phyloP scores from a whole-genome alignment of 306 rosid species.

The Chamaecrista fasciculata region DNA sequence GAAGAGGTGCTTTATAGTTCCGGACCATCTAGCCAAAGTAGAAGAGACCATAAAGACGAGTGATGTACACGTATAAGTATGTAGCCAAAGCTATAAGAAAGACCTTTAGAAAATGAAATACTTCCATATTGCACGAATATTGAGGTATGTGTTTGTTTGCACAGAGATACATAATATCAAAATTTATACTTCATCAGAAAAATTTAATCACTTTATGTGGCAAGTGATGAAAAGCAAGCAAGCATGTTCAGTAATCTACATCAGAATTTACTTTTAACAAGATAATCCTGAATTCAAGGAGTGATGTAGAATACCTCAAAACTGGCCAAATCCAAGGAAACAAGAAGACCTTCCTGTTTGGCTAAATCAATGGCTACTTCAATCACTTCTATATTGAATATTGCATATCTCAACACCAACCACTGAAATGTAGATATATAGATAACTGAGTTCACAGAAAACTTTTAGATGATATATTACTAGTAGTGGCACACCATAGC shows the following conservation, averaged over 20 bases:
- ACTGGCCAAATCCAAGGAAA: conserved; percentile 97
- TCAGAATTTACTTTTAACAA: conserved; percentile 10
- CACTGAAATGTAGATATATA: conserved; percentile 62
- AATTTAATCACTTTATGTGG: not conserved
- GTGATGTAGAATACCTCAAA: conserved; percentile 70
- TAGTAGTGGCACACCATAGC: conserved; percentile 24
- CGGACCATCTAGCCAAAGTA: conserved; percentile 81
- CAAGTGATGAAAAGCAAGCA: conserved; percentile 10
- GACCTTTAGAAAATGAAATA: not conserved
- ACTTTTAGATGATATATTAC: conserved; percentile 24
- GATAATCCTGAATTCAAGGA: not conserved
- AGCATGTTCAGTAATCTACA: not conserved
- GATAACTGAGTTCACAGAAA: conserved; percentile 34
- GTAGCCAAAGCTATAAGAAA: not conserved
- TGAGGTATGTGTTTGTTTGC: not conserved
- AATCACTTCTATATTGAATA: conserved; percentile 77
- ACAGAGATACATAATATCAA: not conserved
- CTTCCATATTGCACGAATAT: not conserved
- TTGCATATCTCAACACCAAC: conserved; percentile 78
- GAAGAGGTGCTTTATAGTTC: conserved; percentile 61
- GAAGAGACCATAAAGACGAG: conserved; percentile 33
- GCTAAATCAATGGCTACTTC: conserved; percentile 78
- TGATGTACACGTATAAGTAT: conserved; percentile 7
- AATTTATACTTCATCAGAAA: not conserved
- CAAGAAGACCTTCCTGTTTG: conserved; percentile 78